These are phyloP conservation scores for Vitis amurensis DNA, from an alignment of 164 flowering plant genomes.

Conservation along the genomic window DNA sequence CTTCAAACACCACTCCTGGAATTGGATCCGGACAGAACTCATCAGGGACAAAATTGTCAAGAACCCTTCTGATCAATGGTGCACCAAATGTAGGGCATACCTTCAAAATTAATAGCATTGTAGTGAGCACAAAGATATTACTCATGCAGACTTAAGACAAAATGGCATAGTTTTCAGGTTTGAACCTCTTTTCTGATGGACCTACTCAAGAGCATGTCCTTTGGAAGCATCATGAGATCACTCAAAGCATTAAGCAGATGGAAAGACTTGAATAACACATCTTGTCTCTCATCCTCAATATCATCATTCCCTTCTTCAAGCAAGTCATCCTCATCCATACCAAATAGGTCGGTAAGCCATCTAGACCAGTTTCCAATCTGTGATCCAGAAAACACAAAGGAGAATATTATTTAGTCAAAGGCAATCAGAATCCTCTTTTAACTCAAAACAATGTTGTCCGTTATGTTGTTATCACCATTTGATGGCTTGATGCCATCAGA, in stretches of 20 bases:
- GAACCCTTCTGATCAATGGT: constrained; percentile 67
- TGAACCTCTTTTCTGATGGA: constrained; percentile 83
- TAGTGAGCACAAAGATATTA: not conserved
- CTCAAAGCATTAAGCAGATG: constrained; percentile 86
- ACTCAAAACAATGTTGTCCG: no score
- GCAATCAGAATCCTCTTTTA: no score
- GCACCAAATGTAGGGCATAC: constrained; percentile 84
- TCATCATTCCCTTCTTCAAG: constrained; percentile 32
- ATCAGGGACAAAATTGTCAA: constrained; percentile 71
- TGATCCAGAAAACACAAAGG: not conserved
- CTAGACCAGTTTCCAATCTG: constrained; percentile 98
- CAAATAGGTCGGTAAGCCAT: constrained; percentile 83
- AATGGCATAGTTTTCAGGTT: constrained; percentile 1
- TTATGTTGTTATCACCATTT: no score
- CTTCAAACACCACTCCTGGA: constrained; percentile 69
- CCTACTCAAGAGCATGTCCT: constrained; percentile 74
- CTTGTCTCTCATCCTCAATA: constrained; percentile 35
- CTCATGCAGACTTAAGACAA: not conserved
- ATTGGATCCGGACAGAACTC: constrained; percentile 93
- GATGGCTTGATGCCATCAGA: no score
- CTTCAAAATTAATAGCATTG: constrained; percentile 29
- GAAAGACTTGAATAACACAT: constrained; percentile 65
- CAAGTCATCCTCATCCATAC: constrained; percentile 57
- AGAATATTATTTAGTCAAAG: not conserved
- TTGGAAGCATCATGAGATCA: constrained; percentile 97